phyloP scores from a whole-genome alignment of 2,329 filamentous ascomycete species.

The Nothophoma quercina region DNA sequence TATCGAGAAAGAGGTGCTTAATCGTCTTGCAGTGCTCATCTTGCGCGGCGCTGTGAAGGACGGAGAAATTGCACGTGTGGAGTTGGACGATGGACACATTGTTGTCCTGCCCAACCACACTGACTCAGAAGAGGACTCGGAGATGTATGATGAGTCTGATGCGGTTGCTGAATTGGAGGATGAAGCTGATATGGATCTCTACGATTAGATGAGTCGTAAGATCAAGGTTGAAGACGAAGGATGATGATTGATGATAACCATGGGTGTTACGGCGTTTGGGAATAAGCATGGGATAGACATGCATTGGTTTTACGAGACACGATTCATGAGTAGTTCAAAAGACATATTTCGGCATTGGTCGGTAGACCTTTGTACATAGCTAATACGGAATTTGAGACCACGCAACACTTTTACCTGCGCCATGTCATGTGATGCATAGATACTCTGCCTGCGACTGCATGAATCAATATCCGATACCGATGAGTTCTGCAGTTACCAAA shows the following conservation, averaged over 20 bases:
- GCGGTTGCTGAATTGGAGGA: constrained; percentile 72
- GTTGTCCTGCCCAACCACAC: constrained; percentile 85
- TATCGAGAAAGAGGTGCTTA: constrained; percentile 97
- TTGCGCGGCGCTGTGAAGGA: constrained; percentile 84
- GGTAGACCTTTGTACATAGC: constrained; percentile 1
- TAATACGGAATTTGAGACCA: background rate
- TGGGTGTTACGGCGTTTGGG: constrained; percentile 19
- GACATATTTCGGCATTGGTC: background rate
- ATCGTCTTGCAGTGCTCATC: constrained; percentile 89
- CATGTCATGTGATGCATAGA: no score
- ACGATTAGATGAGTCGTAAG: constrained; percentile 61
- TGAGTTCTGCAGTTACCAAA: no score
- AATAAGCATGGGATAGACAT: background rate
- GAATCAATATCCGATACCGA: no score
- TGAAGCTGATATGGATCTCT: constrained; percentile 66
- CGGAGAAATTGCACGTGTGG: constrained; percentile 81
- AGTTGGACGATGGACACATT: constrained; percentile 80
- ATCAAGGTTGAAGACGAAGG: background rate
- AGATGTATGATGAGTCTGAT: constrained; percentile 79
- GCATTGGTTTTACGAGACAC: constrained; percentile 2
- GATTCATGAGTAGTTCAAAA: constrained; percentile 2
- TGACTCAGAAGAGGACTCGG: constrained; percentile 70
- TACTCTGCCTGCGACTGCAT: no score
- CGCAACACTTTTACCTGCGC: no score
- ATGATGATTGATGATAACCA: constrained; percentile 12